phyloP scores from a whole-genome alignment of 352 stramenopile species.

The Globisporangium yorkense region DNA sequence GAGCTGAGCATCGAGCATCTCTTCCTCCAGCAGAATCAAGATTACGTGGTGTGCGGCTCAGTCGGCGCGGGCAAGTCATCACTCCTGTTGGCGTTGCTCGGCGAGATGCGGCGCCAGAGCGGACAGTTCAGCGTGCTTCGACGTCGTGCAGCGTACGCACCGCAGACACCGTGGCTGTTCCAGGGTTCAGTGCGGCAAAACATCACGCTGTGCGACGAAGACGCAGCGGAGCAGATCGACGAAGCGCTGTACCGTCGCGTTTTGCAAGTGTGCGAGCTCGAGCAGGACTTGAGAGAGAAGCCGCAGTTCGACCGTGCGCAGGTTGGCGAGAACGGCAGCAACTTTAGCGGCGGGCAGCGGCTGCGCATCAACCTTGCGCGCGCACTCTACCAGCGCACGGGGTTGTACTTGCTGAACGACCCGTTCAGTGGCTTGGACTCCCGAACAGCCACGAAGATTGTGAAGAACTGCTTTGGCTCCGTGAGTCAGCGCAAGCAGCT shows the following conservation, averaged over 20 bases:
- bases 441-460: constrained; percentile 41
- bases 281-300: constrained; percentile 50
- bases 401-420: constrained; percentile 87
- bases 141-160: constrained; percentile 47
- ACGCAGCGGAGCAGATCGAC: constrained; percentile 26
- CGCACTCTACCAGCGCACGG: constrained; percentile 60
- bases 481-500: constrained; percentile 24
- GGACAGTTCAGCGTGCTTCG: constrained; percentile 17
- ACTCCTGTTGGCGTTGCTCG: constrained; percentile 92
- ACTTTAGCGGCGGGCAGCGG: constrained; percentile 84
- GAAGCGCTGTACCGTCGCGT: constrained; percentile 37
- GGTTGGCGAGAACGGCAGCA: constrained; percentile 71
- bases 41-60: constrained; percentile 74
- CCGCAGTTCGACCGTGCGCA: constrained; percentile 34
- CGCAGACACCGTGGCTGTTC: constrained; percentile 79
- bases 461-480: constrained; percentile 38
- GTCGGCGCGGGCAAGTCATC: constrained; percentile 96
- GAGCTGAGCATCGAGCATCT: constrained; percentile 42
- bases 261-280: constrained; percentile 63
- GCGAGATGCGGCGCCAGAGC: constrained; percentile 88
- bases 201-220: constrained; percentile 40
- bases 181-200: constrained; percentile 52
- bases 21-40: constrained; percentile 24
- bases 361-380: constrained; percentile 82
- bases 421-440: constrained; percentile 77